Percentiles rank a stretch among this genome's conserved stretches.
These are phyloP conservation scores for Calonectria multiphialidica DNA, from an alignment of 2,329 filamentous ascomycete species.

Conservation along the genomic window DNA sequence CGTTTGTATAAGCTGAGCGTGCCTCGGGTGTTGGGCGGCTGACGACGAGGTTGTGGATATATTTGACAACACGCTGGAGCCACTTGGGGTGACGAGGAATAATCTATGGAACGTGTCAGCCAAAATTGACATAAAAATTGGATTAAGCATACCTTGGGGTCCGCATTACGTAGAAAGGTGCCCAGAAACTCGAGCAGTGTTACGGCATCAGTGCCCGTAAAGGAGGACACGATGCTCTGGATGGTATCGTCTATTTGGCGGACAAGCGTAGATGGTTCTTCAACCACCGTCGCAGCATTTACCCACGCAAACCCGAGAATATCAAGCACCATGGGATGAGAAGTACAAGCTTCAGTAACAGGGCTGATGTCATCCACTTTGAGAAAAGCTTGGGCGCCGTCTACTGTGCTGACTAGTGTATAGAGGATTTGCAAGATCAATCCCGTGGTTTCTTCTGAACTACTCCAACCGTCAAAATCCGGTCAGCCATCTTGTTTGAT, in stretches of 20 bases:
- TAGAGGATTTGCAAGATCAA: conserved; percentile 69
- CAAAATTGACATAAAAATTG: not conserved
- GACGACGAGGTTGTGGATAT: conserved; percentile 66
- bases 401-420: conserved; percentile 64
- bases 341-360: conserved; percentile 68
- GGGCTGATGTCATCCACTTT: conserved; percentile 64
- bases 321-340: conserved; percentile 65
- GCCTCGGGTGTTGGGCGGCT: conserved; percentile 67
- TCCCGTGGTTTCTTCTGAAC: conserved; percentile 63
- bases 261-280: conserved; percentile 48
- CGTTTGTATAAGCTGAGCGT: conserved; percentile 70
- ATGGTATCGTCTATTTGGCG: conserved; percentile 61
- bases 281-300: conserved; percentile 53
- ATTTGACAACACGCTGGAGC: conserved; percentile 60
- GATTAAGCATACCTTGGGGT: conserved; percentile 56
- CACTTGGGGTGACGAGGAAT: conserved; percentile 65
- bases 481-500: no score
- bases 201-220: conserved; percentile 70
- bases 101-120: conserved; percentile 51
- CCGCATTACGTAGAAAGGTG: conserved; percentile 62
- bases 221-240: conserved; percentile 62
- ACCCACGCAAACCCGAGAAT: conserved; percentile 70
- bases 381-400: conserved; percentile 63
- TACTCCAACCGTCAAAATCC: conserved; percentile 41
- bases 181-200: conserved; percentile 71